Base-by-base conservation (phyloP, 352 stramenopile species). In the Pythium plurisporium region DNA sequence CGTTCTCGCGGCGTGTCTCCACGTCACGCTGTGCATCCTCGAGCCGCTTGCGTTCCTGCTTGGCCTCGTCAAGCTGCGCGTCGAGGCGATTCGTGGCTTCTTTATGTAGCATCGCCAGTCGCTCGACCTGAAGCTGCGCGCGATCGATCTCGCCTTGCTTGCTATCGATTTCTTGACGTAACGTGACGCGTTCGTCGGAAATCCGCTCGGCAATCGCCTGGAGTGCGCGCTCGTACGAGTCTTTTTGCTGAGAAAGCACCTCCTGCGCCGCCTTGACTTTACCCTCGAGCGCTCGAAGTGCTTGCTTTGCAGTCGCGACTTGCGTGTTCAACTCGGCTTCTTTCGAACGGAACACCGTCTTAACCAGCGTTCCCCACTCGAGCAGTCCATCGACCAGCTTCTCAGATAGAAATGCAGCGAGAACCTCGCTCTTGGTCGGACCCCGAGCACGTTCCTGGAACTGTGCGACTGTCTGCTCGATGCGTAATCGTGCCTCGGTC, bases 201-300 rank as follows among this genome's bases (percentile, higher is more conserved):
- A 78, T 75, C 10, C 77, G 74, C 52, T 89, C 76, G 1, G 59
- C 46, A 19, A 91, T 85, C 1, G 64, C 65, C 14, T 73, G 69
- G 10, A 91, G 43, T n/a, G 81, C 73, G 34, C 64, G 74, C 42
- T 91, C 75, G 40, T 77, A 88, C 3, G 76, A 79, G 5, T 83
- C 65, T 37, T 85, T 86, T 33, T 91, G 76, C 41, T 87, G 76
- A 1, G n/a, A 20, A 1, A 91, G 49, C 36, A 89, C 67, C 38
- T 89, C 75, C 29, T 85, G 69, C 1, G 74, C 62, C 14, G 70
- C 79, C 44, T 69, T 72, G 10, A 82, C 63, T 61, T 89, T 89
- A 19, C 71, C 67, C 61, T 91, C 81, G 15, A 85, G 37, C 23
- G 65, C 64, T 19, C 74, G 65, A 10, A 89, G 62, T 8, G 55